Percentiles rank a stretch among this genome's conserved stretches.
Evolutionary conservation across 75 land plant genomes (phyloP).

Genomic region (Picea glauca): DNA sequence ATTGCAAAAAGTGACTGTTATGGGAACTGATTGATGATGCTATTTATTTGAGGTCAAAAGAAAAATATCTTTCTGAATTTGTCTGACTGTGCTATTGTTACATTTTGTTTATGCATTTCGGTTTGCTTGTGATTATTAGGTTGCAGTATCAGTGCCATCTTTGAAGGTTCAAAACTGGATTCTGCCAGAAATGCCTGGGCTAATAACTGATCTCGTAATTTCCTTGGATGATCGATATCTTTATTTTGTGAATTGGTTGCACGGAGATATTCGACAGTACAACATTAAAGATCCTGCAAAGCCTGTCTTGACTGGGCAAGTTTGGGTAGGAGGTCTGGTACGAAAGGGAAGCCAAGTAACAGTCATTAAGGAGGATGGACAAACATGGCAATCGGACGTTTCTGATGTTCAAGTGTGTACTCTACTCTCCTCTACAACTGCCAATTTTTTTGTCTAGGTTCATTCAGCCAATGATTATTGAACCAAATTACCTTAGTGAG

Average conservation of each 20-base stretch:
- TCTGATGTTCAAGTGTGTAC: slow-evolving; percentile 27
- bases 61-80: not conserved
- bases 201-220: slow-evolving; percentile 40
- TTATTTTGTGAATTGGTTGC: slow-evolving; percentile 45
- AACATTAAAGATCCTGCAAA: slow-evolving; percentile 40
- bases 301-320: slow-evolving; percentile 40
- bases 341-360: slow-evolving; percentile 29
- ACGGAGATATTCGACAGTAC: slow-evolving; percentile 44
- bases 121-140: slow-evolving; percentile 13
- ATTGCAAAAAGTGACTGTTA: too few relatives aligned
- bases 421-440: not conserved
- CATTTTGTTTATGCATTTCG: not conserved
- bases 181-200: slow-evolving; percentile 42
- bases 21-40: not conserved
- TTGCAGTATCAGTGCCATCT: slow-evolving; percentile 31
- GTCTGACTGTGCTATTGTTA: not conserved
- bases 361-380: slow-evolving; percentile 33
- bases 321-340: slow-evolving; percentile 43
- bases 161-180: slow-evolving; percentile 44
- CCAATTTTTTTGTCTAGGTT: too few relatives aligned
- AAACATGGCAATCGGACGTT: slow-evolving; percentile 37
- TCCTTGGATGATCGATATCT: slow-evolving; percentile 42
- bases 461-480: too few relatives aligned
- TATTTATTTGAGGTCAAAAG: not conserved
- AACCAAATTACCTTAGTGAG: not conserved